Conservation (phyloP, 139 green algal genomes). For the Protoeuglena noctilucae region DNA sequence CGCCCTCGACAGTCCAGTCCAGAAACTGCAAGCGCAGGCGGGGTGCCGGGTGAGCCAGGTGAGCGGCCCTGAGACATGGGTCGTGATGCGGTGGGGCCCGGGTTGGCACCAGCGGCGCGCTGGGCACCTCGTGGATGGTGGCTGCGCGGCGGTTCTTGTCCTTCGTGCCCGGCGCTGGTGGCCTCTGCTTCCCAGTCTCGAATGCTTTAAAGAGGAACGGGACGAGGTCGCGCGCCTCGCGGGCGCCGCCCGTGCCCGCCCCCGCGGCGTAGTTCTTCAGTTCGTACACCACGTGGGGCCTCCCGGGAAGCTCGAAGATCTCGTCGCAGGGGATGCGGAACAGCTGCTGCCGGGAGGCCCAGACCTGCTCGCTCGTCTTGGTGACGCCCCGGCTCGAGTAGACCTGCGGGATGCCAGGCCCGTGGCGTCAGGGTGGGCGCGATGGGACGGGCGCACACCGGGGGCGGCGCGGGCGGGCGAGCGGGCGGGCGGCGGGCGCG, state of each 20-base stretch:
- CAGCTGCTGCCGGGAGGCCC: conserved; percentile 18
- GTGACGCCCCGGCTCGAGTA: too few species aligned
- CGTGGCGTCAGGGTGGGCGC: too few species aligned
- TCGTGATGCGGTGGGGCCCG: too few species aligned
- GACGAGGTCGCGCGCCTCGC: conserved; percentile 34
- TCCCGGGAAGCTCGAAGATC: conserved; percentile 50
- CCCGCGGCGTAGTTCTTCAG: conserved; percentile 13
- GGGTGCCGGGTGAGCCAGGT: too few species aligned
- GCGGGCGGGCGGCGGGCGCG: too few species aligned
- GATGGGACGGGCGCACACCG: too few species aligned
- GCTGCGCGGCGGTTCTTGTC: conserved; percentile 39
- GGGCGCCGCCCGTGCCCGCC: conserved; percentile 9
- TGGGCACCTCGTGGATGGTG: conserved; percentile 93
- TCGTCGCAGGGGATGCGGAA: conserved; percentile 27
- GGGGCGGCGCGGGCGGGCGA: too few species aligned
- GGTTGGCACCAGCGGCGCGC: too few species aligned
- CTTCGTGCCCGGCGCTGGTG: conserved; percentile 30
- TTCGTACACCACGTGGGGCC: conserved; percentile 46
- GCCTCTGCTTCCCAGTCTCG: conserved; percentile 57
- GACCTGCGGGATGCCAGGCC: too few species aligned
- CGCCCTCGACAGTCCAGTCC: conserved; percentile 77
- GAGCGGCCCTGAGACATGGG: too few species aligned
- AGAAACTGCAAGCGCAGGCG: too few species aligned
- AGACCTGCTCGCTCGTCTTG: too few species aligned
- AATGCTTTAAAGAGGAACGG: conserved; percentile 85